Evolutionary conservation across 495 filamentous ascomycete species (phyloP), one percentile per base, ranked within the genome.

Genomic region (Penicillium fimorum): DNA sequence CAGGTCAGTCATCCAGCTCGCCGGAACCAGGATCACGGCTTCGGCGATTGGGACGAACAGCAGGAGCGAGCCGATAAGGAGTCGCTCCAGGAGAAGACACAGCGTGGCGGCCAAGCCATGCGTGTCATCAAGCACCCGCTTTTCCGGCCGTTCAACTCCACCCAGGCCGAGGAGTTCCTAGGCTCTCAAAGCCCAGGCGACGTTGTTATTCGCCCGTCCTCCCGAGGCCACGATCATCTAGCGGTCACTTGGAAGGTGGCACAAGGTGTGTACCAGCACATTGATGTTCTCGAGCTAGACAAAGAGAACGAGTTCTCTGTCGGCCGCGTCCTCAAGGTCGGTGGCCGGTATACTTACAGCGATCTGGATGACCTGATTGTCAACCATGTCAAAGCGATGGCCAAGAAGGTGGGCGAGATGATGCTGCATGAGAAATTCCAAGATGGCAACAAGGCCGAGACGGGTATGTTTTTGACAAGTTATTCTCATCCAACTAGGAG

Each of bases 241-340:
- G 91, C 93, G 4, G 82, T 98, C 40, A 98, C 94, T 1, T 98
- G 94, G 94, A 98, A 97, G 73, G 91, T 98, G n/a, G 83, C 89
- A 0, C 90, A 97, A 61, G 87, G 88, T 54, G 84, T 97, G 35
- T 97, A 90, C 64, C 93, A 98, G 74, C 94, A 98, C 65, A 90
- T 98, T 53, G 95, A 98, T 69, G 95, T 98, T 33, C 82, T 98
- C 18, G 94, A 98, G 71, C 72, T 98, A 53, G 90, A 95, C 73
- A 98, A 98, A 73, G 91, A 93, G 60, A 97, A 89, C 49, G 92
- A 97, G 70, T 96, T 96, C 69, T 91, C 90, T 4, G 87, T 97
- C 12, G 94, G 95, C 30, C 85, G 83, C 53, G 83, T 83, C 15
- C 80, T 97, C 44, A 90, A 88, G 62, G 87, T 97, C 40, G 89